Base-by-base conservation (phyloP, 2,329 filamentous ascomycete species). In the Fusarium anguioides region DNA sequence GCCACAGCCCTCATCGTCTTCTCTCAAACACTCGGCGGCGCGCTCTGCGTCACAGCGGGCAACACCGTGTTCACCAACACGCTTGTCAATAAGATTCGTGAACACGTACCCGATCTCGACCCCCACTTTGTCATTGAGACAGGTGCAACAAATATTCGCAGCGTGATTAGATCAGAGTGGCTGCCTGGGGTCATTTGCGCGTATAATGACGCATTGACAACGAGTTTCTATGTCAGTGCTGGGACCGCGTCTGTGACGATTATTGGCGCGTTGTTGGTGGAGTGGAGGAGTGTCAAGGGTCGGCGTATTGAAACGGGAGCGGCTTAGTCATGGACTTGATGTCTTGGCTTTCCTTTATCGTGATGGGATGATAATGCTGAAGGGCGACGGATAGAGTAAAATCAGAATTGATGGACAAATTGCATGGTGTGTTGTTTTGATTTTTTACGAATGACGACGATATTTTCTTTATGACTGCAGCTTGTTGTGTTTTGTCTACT, bases 231-330 rank as follows among this genome's bases (percentile, higher is more conserved):
- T 14, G 76, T 84, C 37, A 76, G 78, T 17, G 77, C 81, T 35
- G 84, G 81, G 1, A 74, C 84, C 12, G 81, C 80, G 2, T 77
- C 80, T 9, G 68, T 84, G 8, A 78, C 81, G 0, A 78, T 84
- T 40, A 39, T 82, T 20, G 81, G 82, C 3, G 75, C 78, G 3
- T 70, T 79, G 14, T 75, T 80, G 9, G 79, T 84, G 49, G 84
- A 87, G 72, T 85, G 83, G 83, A 84, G 82, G 79, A 86, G 82
- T 58, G 82, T 88, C 21, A 87, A 86, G 72, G 84, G 84, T 6
- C 86, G 84, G 76, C 84, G 84, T 10, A 64, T 77, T 36, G 74
- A 76, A 49, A 70, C 75, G 73, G 69, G 68, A 7, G 70, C 40
- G 35, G 70, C 64, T 15, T 75, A 73, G 66, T 31, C 12, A 27